These are phyloP conservation scores for Solanum etuberosum DNA, from an alignment of 257 asterid species.

Conservation along the genomic window DNA sequence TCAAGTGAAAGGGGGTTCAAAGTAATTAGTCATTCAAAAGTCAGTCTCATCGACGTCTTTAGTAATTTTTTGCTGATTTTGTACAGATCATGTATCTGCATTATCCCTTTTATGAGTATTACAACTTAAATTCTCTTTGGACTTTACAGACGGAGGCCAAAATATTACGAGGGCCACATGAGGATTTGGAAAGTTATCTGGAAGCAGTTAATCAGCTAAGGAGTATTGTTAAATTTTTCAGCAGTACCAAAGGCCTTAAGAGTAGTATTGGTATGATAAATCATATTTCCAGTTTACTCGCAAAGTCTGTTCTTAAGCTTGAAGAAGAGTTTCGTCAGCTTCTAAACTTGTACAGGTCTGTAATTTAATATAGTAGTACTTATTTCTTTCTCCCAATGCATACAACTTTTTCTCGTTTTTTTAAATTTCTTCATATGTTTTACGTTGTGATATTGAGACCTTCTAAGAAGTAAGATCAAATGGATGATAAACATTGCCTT, in stretches of 20 bases:
- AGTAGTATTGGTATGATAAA: conserved; percentile 55
- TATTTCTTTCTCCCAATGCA: background rate
- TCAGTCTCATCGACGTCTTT: background rate
- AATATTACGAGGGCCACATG: conserved; percentile 90
- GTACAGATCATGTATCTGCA: background rate
- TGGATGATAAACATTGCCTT: background rate
- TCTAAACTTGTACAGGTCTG: conserved; percentile 63
- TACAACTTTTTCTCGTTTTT: background rate
- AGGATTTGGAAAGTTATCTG: conserved; percentile 82
- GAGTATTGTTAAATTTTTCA: conserved; percentile 46
- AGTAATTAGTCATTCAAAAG: background rate
- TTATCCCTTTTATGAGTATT: background rate
- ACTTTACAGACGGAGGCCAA: conserved; percentile 85
- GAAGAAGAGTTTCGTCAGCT: conserved; percentile 90
- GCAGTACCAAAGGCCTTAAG: conserved; percentile 47
- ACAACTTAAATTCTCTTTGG: background rate
- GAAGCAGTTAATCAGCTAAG: conserved; percentile 82
- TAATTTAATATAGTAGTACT: background rate
- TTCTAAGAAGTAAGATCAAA: background rate
- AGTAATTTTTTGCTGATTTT: background rate
- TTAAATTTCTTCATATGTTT: background rate
- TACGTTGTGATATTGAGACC: background rate
- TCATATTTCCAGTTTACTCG: conserved; percentile 57
- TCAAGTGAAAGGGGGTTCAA: no score
- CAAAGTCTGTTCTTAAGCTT: conserved; percentile 56